Evolutionary conservation across 345 rosid species (phyloP), one percentile per base, ranked within the genome.

Genomic region (Salix caprea): DNA sequence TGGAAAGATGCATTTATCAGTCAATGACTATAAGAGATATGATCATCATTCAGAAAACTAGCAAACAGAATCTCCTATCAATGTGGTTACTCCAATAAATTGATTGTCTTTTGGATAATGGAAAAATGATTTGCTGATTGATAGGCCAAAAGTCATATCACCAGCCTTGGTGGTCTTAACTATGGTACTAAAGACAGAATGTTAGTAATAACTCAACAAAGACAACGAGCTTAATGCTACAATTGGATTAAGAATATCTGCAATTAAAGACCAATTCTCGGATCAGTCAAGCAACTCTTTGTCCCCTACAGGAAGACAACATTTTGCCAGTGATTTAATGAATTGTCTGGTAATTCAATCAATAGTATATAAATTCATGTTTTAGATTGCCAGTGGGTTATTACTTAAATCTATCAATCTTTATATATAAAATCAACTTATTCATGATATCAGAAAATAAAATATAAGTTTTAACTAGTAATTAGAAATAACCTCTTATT

Each of bases 401-500:
- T 24, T 61, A 61, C 7, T 18, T 18, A 50, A 50, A 16, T 50
- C 1, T 50, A 50, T 16, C 56, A 50, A 18, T 50, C 2, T 50
- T 21, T 18, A 50, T 50, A 50, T 1, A 16, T 50, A 16, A 44
- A 50, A 50, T 50, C 56, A 50, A 16, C n/a, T 18, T 18, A 18
- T 18, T 18, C 56, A 18, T 50, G n/a, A 50, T 50, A 50, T 18
- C 1, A 61, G 65, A 61, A 23, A 61, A 61, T 61, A 24, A 61
- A 19, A 61, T 24, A 61, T 61, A 61, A 61, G 32, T 7, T 61
- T 24, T 24, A 61, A 61, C 66, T 24, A 61, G 66, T n/a, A 34
- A 48, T 8, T 19, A 28, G 7, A 26, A 23, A 50, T 72, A 68
- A 92, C 98, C 97, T 89, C 79, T 69, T 83, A 81, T 92, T 94